Conservation (phyloP, 1,284 basidiomycete genomes). For the Termitomyces sp. region DNA sequence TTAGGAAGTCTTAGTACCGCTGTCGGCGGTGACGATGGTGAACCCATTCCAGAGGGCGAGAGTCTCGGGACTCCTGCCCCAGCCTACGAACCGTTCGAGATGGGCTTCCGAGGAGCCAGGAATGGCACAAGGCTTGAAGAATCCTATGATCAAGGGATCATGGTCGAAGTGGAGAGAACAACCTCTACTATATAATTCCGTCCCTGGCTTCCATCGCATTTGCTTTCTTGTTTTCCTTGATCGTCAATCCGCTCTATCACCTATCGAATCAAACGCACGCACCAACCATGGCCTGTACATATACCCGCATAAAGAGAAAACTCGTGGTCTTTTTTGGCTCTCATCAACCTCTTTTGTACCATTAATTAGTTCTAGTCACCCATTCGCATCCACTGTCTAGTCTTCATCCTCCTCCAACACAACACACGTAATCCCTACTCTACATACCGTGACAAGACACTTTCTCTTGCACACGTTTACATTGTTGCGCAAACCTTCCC, state of each 20-base stretch:
- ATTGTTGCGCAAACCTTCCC: neutral
- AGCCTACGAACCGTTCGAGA: slow-evolving; percentile 48
- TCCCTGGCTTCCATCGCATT: neutral
- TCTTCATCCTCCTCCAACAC: neutral
- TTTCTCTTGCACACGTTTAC: neutral
- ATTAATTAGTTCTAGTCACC: slow-evolving; percentile 4
- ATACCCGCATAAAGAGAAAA: slow-evolving; percentile 5
- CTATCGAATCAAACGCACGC: slow-evolving; percentile 17
- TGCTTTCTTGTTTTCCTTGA: slow-evolving; percentile 14
- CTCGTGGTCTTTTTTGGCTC: neutral
- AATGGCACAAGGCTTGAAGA: slow-evolving; percentile 34
- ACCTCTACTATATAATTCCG: slow-evolving; percentile 41
- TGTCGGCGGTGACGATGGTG: slow-evolving; percentile 44
- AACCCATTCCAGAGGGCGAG: slow-evolving; percentile 38
- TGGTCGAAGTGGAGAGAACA: slow-evolving; percentile 63
- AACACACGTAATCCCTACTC: slow-evolving; percentile 3
- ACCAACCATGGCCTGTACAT: neutral
- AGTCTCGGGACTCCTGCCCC: slow-evolving; percentile 44
- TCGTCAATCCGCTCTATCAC: slow-evolving; percentile 1
- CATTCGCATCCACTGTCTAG: neutral
- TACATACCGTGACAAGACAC: neutral
- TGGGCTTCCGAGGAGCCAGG: slow-evolving; percentile 35
- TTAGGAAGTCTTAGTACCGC: slow-evolving; percentile 42
- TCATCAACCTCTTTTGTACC: slow-evolving; percentile 8
- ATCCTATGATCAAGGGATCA: slow-evolving; percentile 44